Evolutionary conservation across 768 basidiomycete species (phyloP).

Genomic region (Suillus variegatus): DNA sequence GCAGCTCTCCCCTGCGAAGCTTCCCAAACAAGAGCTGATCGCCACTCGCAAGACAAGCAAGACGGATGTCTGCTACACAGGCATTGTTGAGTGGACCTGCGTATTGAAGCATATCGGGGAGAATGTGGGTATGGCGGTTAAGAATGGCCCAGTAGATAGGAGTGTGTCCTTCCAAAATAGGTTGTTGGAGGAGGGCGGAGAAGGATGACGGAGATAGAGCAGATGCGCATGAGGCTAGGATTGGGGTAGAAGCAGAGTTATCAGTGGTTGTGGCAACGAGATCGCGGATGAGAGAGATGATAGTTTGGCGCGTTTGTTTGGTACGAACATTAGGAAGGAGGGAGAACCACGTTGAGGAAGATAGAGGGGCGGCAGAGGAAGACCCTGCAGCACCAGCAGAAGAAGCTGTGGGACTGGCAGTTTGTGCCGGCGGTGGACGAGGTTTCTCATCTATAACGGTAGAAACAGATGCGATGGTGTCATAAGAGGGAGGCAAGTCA

Average conservation of each 20-base stretch:
- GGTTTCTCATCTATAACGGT: conserved; percentile 18
- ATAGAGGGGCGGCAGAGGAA: not conserved
- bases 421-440: not conserved
- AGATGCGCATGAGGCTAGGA: conserved; percentile 31
- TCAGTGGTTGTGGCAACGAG: conserved; percentile 41
- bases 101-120: conserved; percentile 54
- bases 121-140: conserved; percentile 42
- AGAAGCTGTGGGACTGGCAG: not conserved
- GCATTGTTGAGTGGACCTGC: conserved; percentile 43
- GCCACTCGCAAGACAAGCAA: conserved; percentile 52
- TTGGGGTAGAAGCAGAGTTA: conserved; percentile 60
- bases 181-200: conserved; percentile 59
- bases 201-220: conserved; percentile 39
- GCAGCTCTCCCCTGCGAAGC: conserved; percentile 14
- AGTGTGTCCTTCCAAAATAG: conserved; percentile 61
- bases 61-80: conserved; percentile 62
- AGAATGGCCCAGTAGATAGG: conserved; percentile 77
- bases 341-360: conserved; percentile 17
- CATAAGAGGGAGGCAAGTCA: conserved; percentile 29
- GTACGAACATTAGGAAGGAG: conserved; percentile 26
- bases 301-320: conserved; percentile 54
- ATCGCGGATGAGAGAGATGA: conserved; percentile 56
- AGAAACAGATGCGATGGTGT: conserved; percentile 14
- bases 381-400: no score
- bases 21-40: conserved; percentile 30